A percentile compares a stretch with the other conserved stretches of the same genome.
phyloP scores from a whole-genome alignment of 2,329 filamentous ascomycete species.

The Cyclaneusma minus region DNA sequence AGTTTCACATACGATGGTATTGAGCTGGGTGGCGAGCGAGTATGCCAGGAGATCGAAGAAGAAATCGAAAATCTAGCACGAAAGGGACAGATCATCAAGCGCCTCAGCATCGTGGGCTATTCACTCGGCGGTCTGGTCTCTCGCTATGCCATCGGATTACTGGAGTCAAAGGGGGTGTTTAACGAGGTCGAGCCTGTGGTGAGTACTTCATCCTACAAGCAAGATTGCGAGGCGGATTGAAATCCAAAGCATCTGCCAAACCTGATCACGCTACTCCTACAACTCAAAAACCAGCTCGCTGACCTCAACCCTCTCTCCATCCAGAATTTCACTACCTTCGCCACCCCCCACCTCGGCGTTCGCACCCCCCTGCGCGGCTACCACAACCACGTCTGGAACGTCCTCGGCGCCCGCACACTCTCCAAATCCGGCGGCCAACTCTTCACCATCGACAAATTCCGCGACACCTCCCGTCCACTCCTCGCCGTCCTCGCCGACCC shows the following conservation, averaged over 20 bases:
- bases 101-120: conserved; percentile 79
- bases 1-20: conserved; percentile 59
- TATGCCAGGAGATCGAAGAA: conserved; percentile 52
- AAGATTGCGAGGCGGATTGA: too few species aligned
- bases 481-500: conserved; percentile 71
- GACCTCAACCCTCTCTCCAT: conserved; percentile 4
- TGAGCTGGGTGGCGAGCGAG: conserved; percentile 50
- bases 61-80: conserved; percentile 38
- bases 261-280: too few species aligned
- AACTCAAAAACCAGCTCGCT: conserved; percentile 1
- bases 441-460: conserved; percentile 75
- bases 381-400: conserved; percentile 60
- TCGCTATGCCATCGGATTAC: conserved; percentile 71
- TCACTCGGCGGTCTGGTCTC: conserved; percentile 78
- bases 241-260: background rate
- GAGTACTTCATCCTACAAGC: conserved; percentile 11
- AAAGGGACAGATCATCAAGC: conserved; percentile 56
- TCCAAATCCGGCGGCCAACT: conserved; percentile 76
- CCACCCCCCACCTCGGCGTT: conserved; percentile 68
- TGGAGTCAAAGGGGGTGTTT: conserved; percentile 68
- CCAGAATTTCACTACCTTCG: conserved; percentile 86
- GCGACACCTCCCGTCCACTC: conserved; percentile 66
- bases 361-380: conserved; percentile 52
- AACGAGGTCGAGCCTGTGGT: conserved; percentile 67
- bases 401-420: conserved; percentile 65